Conservation (phyloP, 129 eudicot species). For the sunflower (Helianthus annuus) region DNA sequence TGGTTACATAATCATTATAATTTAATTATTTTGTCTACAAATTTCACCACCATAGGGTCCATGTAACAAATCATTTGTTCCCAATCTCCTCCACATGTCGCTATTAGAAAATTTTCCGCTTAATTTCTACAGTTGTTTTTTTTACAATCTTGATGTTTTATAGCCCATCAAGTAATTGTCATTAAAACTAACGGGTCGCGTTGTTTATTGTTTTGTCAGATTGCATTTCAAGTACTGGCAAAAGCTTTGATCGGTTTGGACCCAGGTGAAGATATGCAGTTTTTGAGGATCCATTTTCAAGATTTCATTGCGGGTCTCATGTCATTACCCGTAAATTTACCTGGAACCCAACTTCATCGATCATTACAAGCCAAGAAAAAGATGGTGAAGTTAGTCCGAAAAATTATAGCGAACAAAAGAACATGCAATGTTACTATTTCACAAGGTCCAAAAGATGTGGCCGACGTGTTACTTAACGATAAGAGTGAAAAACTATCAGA, state of each 20-base stretch:
- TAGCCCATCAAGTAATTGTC: not conserved
- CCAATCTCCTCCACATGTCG: slow-evolving; percentile 31
- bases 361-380: slow-evolving; percentile 86
- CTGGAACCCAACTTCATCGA: slow-evolving; percentile 79
- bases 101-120: slow-evolving; percentile 19
- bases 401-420: slow-evolving; percentile 56
- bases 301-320: slow-evolving; percentile 89
- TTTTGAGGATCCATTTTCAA: slow-evolving; percentile 64
- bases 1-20: slow-evolving; percentile 40
- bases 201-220: slow-evolving; percentile 41
- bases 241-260: slow-evolving; percentile 83
- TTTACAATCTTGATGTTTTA: slow-evolving; percentile 3
- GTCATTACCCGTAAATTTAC: slow-evolving; percentile 78
- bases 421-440: not conserved
- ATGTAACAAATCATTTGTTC: slow-evolving; percentile 32
- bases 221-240: slow-evolving; percentile 88
- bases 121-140: slow-evolving; percentile 23
- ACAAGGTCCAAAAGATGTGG: slow-evolving; percentile 55
- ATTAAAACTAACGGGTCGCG: not conserved
- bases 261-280: slow-evolving; percentile 80
- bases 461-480: slow-evolving; percentile 66
- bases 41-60: slow-evolving; percentile 47
- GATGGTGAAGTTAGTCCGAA: slow-evolving; percentile 64
- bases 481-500: slow-evolving; percentile 61
- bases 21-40: slow-evolving; percentile 41